Evolutionary conservation across 352 stramenopile genomes (phyloP).

Genomic region (Pythium oligandrum): DNA sequence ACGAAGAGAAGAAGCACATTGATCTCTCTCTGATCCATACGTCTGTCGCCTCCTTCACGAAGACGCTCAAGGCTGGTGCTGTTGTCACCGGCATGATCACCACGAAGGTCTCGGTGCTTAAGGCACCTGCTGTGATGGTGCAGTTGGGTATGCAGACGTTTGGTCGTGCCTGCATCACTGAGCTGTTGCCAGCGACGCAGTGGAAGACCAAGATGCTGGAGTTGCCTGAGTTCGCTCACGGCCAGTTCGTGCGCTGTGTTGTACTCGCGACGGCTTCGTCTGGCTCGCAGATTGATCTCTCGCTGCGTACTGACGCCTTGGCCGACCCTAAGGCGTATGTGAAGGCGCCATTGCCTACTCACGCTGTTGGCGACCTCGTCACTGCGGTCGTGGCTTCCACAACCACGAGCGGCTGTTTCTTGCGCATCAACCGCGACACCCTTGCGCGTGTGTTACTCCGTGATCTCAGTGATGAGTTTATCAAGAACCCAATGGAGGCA

Average conservation of each 20-base stretch:
- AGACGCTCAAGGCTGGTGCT: conserved; percentile 31
- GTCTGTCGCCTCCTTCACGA: conserved; percentile 9
- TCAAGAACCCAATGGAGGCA: conserved; percentile 85
- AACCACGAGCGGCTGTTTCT: conserved; percentile 90
- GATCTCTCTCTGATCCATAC: conserved; percentile 68
- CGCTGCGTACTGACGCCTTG: conserved; percentile 61
- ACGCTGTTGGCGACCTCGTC: conserved; percentile 81
- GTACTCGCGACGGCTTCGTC: conserved; percentile 46
- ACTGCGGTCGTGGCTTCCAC: conserved; percentile 91
- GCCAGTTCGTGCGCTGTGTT: conserved; percentile 68
- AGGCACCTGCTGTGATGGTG: conserved; percentile 82
- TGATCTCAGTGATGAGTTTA: conserved; percentile 94
- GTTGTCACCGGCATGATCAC: conserved; percentile 75
- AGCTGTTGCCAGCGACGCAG: conserved; percentile 46
- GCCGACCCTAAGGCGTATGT: conserved; percentile 49
- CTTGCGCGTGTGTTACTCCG: conserved; percentile 91
- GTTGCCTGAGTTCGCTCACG: conserved; percentile 54
- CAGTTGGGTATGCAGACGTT: conserved; percentile 70
- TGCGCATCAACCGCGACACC: conserved; percentile 86
- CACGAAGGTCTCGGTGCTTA: conserved; percentile 64
- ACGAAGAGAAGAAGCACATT: conserved; percentile 67
- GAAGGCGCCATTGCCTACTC: conserved; percentile 26
- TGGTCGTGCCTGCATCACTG: conserved; percentile 78
- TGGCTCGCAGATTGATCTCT: conserved; percentile 59
- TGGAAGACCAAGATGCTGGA: conserved; percentile 74